Percentiles rank a stretch among this genome's conserved stretches.
These are phyloP conservation scores for Acacia concinna DNA, from an alignment of 331 rosid genomes.

Conservation along the genomic window DNA sequence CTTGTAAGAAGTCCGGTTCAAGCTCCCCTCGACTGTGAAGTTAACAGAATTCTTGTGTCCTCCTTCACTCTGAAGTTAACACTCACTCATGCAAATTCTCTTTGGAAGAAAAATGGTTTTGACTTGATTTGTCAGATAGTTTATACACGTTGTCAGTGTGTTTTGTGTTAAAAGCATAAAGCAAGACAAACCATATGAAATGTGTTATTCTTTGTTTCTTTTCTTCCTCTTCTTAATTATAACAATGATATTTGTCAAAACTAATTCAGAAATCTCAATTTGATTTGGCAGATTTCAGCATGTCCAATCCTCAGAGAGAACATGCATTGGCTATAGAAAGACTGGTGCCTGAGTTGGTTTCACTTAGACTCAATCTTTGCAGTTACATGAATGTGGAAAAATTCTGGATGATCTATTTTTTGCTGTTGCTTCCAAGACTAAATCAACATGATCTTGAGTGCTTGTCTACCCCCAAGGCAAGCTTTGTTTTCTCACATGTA, in stretches of 20 bases:
- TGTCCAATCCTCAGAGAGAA: conserved; percentile 71
- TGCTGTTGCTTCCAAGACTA: conserved; percentile 78
- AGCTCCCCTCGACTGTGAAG: conserved; percentile 12
- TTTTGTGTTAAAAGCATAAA: background rate
- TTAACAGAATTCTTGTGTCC: conserved; percentile 1
- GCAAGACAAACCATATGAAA: background rate
- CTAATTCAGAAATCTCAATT: conserved; percentile 16
- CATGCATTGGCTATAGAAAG: conserved; percentile 68
- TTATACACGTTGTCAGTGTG: background rate
- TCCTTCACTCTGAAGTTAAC: background rate
- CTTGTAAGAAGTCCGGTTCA: background rate
- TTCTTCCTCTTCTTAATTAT: background rate
- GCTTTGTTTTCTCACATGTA: conserved; percentile 29
- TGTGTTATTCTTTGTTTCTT: background rate
- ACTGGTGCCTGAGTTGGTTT: conserved; percentile 61
- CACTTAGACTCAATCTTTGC: conserved; percentile 59
- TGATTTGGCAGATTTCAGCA: conserved; percentile 66
- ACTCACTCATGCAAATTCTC: background rate
- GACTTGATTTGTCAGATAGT: background rate
- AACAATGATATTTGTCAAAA: conserved; percentile 8
- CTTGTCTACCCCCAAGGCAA: conserved; percentile 73
- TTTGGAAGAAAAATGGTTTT: background rate
- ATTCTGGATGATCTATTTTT: conserved; percentile 90
- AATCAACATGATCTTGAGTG: conserved; percentile 58
- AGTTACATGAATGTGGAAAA: conserved; percentile 64